Conservation (phyloP, 1,139 yeast genomes). For the Petasospora fabianii region DNA sequence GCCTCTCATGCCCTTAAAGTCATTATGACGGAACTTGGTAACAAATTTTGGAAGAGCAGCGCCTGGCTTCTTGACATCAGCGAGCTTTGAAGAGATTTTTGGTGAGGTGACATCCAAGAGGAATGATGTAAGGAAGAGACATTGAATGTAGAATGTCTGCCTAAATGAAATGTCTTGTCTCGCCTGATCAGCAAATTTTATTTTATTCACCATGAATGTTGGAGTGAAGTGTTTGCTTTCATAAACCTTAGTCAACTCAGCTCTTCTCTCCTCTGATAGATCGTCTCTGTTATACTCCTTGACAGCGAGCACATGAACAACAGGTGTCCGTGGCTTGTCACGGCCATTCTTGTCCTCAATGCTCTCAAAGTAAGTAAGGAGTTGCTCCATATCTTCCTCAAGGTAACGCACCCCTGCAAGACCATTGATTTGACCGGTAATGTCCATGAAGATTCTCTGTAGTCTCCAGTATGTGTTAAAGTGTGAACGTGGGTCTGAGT, state of each 20-base stretch:
- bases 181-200: constrained; percentile 17
- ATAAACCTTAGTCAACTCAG: constrained; percentile 13
- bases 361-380: too few species aligned
- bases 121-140: constrained; percentile 8
- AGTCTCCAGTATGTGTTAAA: constrained; percentile 6
- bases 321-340: too few species aligned
- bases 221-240: constrained; percentile 16
- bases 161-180: constrained; percentile 16
- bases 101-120: constrained; percentile 1
- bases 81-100: background rate
- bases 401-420: too few species aligned
- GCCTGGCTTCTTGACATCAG: background rate
- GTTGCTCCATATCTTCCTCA: too few species aligned
- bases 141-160: constrained; percentile 14
- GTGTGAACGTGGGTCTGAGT: background rate
- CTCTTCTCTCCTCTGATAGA: constrained; percentile 8
- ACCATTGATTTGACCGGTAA: background rate
- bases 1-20: too few species aligned
- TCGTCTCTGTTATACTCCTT: background rate
- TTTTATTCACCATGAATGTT: constrained; percentile 15
- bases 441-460: constrained; percentile 19
- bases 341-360: background rate
- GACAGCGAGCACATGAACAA: background rate
- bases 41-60: constrained; percentile 1
- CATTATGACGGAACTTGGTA: constrained; percentile 20